Conservation (phyloP, 2,329 filamentous ascomycete species). For the Cordyceps javanica region DNA sequence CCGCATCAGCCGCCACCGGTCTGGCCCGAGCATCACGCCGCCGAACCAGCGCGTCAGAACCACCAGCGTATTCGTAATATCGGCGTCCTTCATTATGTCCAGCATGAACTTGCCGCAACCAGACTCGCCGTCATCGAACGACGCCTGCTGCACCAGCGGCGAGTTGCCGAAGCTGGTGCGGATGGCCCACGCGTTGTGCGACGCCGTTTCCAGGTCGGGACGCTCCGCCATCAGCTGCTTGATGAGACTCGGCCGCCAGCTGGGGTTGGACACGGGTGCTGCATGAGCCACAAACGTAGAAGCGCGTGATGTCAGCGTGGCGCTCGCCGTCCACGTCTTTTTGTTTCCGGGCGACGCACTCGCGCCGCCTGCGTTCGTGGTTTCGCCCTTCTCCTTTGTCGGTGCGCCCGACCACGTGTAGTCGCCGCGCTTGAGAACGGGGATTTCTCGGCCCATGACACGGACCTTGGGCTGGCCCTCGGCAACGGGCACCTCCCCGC, state of each 20-base stretch:
- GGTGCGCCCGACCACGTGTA: constrained; percentile 43
- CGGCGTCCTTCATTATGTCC: constrained; percentile 44
- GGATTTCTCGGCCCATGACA: constrained; percentile 67
- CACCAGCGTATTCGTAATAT: constrained; percentile 46
- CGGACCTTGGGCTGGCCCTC: constrained; percentile 68
- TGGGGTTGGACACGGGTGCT: constrained; percentile 29
- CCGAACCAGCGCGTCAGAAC: constrained; percentile 59
- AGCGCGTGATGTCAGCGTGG: constrained; percentile 42
- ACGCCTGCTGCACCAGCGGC: constrained; percentile 40
- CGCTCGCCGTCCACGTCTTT: constrained; percentile 46
- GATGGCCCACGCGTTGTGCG: constrained; percentile 52
- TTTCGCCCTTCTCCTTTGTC: constrained; percentile 1
- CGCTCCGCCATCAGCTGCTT: constrained; percentile 42
- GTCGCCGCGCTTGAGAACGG: constrained; percentile 70
- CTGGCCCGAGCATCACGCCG: constrained; percentile 54
- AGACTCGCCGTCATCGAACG: constrained; percentile 56
- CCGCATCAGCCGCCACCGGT: constrained; percentile 58
- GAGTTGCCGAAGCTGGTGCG: constrained; percentile 31
- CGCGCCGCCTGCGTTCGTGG: constrained; percentile 13
- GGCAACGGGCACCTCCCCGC: constrained; percentile 66
- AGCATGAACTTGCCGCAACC: constrained; percentile 53
- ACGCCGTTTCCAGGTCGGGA: constrained; percentile 45
- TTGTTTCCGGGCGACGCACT: constrained; percentile 14
- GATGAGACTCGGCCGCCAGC: constrained; percentile 37
- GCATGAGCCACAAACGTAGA: constrained; percentile 55